Evolutionary conservation across 1,139 yeast species (phyloP), one percentile per base, ranked within the genome.

Genomic region (Protomyces inundatus): DNA sequence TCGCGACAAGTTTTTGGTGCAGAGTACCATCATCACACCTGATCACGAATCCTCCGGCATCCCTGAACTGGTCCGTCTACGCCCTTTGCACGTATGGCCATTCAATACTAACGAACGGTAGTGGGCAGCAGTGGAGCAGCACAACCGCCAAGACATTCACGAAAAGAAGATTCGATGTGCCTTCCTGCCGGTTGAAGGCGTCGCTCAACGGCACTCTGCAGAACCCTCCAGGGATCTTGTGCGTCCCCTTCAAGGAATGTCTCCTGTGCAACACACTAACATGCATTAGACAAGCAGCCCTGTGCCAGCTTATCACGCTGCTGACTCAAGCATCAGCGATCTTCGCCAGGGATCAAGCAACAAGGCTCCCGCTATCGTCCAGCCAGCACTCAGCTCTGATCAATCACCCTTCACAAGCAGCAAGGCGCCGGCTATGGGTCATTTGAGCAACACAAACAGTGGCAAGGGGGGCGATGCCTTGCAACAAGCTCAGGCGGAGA

Each of bases 1-100:
- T 76, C 88, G 87, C 75, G 98, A 93, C 77, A 93, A 93, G 78
- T 93, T 93, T 75, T 83, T 93, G 73, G 86, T 93, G 67, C 93
- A 91, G 70, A 84, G 95, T 37, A 81, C 90, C 69, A 95, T 96
- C 60, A 84, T 91, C 67, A 72, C 75, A 23, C 70, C 70, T 5
- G 69, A 69, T 32, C 62, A 63, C 32, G 70, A 69, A 53, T 56
- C 66, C 6, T 55, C 64, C 16, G 56, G 59, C 55, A 54, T 67
- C 34, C 37, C 65, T 35, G 68, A 54, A 7, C 57, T 36, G 30
- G 66, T 67, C 16, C 3, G 23, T 23, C 23, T 23, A 23, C 23
- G 23, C 23, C 23, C 2, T 23, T 23, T 23, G 68, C 46, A 6
- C 12, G n/a, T 50, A 1, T n/a, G 9, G 6, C 23, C 12, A 33